Base-by-base conservation (phyloP, 2,329 filamentous ascomycete species). In the Diaporthe ampelina region DNA sequence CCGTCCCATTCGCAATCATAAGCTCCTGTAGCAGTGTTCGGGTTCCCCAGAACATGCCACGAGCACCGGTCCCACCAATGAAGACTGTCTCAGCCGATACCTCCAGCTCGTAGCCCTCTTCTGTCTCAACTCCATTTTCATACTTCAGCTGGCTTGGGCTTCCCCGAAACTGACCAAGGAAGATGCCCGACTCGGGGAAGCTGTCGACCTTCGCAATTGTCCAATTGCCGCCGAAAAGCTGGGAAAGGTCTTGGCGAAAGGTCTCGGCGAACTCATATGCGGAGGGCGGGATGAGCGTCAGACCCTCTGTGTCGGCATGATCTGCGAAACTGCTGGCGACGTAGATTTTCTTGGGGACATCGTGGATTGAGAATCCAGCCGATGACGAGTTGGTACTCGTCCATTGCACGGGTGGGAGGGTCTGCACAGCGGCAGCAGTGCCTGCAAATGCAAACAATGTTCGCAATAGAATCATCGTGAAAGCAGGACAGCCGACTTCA, bases 31-130 rank as follows among this genome's bases (percentile, higher is more conserved):
- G 37, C 37, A 69, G 45, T 8, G 65, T 69, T 52, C 65, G 26
- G 37, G 65, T 69, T 19, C 65, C 65, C 65, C 65, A 69, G 8
- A 52, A 69, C 65, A 69, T 69, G 8, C 65, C 65, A 52, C 65
- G 45, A 5, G 65, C 65, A 11, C 65, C 52, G 2, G 65, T 57
- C 21, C 65, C 65, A 29, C 65, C 65, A 43, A 69, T 56, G 45
- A 69, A 69, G 59, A 63, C 59, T 19, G 17, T 48, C 59, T 17
- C 59, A 40, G 59, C 37, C 59, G 59, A 63, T 29, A 63, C 59
- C 15, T 48, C 59, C 59, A 63, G 40, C 59, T 63, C 59, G 6
- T 63, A 63, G 40, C 59, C 59, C 45, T 63, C 59, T 15, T 63
- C 59, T 63, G 59, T 63, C 40, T 15, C 17, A 26, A 15, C 24